Percentiles rank a stretch among this genome's conserved stretches.
These are phyloP conservation scores for Cytospora chrysosperma DNA, from an alignment of 2,329 filamentous ascomycete species.

Conservation along the genomic window DNA sequence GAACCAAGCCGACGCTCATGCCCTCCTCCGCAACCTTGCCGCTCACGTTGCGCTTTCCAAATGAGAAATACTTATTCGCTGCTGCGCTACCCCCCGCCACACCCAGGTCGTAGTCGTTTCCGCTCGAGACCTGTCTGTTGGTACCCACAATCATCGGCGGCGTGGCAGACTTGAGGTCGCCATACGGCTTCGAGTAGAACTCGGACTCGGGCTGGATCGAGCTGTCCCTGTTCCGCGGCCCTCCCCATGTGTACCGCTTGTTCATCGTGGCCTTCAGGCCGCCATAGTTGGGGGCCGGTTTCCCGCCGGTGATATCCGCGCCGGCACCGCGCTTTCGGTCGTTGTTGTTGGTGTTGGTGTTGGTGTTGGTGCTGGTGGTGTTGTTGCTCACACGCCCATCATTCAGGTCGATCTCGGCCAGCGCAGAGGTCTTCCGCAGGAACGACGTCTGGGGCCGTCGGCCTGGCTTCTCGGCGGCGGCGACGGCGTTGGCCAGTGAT, in stretches of 20 bases:
- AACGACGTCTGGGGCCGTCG: conserved; percentile 30
- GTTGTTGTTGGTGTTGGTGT: conserved; percentile 49
- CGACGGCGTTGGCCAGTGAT: conserved; percentile 25
- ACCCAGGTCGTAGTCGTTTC: conserved; percentile 51
- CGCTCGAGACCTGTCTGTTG: conserved; percentile 56
- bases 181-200: conserved; percentile 59
- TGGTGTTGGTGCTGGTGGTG: no score
- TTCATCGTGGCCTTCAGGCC: conserved; percentile 11
- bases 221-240: conserved; percentile 38
- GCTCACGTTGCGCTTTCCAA: conserved; percentile 62
- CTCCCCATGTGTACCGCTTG: conserved; percentile 22
- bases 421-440: conserved; percentile 32
- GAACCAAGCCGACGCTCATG: conserved; percentile 10
- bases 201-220: conserved; percentile 49
- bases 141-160: conserved; percentile 53
- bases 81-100: conserved; percentile 20
- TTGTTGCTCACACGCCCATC: conserved; percentile 47
- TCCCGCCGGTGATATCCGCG: conserved; percentile 12
- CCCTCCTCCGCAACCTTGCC: conserved; percentile 75
- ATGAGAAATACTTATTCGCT: conserved; percentile 30
- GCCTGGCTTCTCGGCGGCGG: conserved; percentile 5
- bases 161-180: conserved; percentile 53
- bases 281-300: conserved; percentile 3
- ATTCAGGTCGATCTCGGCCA: conserved; percentile 49
- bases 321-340: conserved; percentile 24